A percentile compares a stretch with the other conserved stretches of the same genome.
phyloP scores from a whole-genome alignment of 768 basidiomycete genomes.

The Dentipellis fragilis region DNA sequence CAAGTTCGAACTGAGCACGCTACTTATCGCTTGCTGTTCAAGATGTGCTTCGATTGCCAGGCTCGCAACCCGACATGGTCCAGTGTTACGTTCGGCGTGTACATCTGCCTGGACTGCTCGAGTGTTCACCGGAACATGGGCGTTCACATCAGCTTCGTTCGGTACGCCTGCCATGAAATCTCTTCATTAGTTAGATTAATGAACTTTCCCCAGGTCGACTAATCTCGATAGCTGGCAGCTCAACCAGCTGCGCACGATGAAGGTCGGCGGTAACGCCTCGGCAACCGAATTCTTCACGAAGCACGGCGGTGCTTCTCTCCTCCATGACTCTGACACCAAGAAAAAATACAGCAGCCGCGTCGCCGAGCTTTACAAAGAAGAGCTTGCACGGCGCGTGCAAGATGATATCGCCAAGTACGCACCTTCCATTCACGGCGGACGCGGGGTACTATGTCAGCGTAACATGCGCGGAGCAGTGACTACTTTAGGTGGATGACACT shows the following conservation, averaged over 20 bases:
- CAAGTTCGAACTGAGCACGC: not conserved
- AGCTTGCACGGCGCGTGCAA: constrained; percentile 67
- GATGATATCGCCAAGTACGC: constrained; percentile 65
- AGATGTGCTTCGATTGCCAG: constrained; percentile 91
- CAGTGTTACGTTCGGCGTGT: constrained; percentile 91
- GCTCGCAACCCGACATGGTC: constrained; percentile 98
- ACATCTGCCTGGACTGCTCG: constrained; percentile 97
- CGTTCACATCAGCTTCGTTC: constrained; percentile 94
- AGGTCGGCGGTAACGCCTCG: constrained; percentile 85
- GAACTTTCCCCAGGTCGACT: constrained; percentile 59
- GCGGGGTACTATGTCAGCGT: no score
- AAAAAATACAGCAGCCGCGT: constrained; percentile 82
- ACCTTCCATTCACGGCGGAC: no score
- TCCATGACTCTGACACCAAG: constrained; percentile 70
- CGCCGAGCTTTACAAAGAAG: constrained; percentile 88
- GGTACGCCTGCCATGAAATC: constrained; percentile 38
- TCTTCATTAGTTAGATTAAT: not conserved
- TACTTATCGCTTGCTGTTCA: constrained; percentile 1
- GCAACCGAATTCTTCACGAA: constrained; percentile 86
- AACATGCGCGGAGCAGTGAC: no score
- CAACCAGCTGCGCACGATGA: constrained; percentile 88
- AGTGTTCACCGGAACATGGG: constrained; percentile 93
- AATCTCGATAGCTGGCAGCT: constrained; percentile 95
- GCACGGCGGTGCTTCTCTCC: constrained; percentile 65
- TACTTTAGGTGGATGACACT: not conserved